Conservation (phyloP, 1,139 yeast species). For the Yamadazyma dendronema region DNA sequence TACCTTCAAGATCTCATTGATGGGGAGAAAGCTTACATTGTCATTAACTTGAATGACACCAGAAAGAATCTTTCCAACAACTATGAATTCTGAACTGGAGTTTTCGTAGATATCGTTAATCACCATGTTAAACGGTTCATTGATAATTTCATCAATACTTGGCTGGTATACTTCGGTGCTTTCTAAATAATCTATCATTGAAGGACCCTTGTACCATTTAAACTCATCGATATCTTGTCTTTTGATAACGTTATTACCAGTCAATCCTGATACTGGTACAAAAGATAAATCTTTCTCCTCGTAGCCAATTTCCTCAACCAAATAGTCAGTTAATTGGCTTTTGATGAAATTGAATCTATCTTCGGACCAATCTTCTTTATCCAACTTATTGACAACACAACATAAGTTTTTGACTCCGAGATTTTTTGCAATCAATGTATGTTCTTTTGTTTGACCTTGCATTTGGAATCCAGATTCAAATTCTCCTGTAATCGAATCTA, state of each 20-base stretch:
- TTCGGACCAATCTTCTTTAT: slow-evolving; percentile 67
- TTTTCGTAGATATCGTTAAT: slow-evolving; percentile 46
- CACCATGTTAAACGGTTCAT: slow-evolving; percentile 47
- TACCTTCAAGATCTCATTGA: slow-evolving; percentile 33
- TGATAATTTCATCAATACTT: slow-evolving; percentile 21
- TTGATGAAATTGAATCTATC: slow-evolving; percentile 63
- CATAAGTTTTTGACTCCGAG: slow-evolving; percentile 76
- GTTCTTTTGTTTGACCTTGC: slow-evolving; percentile 95
- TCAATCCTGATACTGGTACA: slow-evolving; percentile 83
- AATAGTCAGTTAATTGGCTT: slow-evolving; percentile 55
- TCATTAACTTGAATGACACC: slow-evolving; percentile 83
- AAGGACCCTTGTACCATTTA: slow-evolving; percentile 67
- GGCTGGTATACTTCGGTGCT: slow-evolving; percentile 21
- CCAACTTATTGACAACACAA: slow-evolving; percentile 88
- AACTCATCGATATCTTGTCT: slow-evolving; percentile 26
- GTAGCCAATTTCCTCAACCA: slow-evolving; percentile 63
- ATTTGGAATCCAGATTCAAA: slow-evolving; percentile 85
- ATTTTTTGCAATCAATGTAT: slow-evolving; percentile 77
- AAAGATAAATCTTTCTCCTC: slow-evolving; percentile 49
- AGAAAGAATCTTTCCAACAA: slow-evolving; percentile 71
- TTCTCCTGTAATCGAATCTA: slow-evolving; percentile 80
- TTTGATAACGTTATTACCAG: slow-evolving; percentile 76
- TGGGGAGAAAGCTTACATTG: slow-evolving; percentile 60
- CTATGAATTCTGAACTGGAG: slow-evolving; percentile 36
- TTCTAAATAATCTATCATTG: slow-evolving; percentile 60